These are phyloP conservation scores for Obba rivulosa DNA, from an alignment of 768 basidiomycete genomes.

Conservation along the genomic window DNA sequence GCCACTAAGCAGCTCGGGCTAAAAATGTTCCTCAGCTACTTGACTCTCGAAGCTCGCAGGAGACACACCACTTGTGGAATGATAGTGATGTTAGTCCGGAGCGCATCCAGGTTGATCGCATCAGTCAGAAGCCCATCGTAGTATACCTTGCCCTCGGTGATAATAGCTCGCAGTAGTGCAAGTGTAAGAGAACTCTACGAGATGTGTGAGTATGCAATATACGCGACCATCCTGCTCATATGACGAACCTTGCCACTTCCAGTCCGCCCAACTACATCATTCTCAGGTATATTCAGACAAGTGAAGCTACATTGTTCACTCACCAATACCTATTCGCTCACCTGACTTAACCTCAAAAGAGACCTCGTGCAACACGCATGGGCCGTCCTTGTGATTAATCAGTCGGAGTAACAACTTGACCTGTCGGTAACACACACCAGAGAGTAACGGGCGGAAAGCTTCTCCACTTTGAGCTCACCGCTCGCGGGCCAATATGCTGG, in stretches of 20 bases:
- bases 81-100: conserved; percentile 51
- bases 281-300: not conserved
- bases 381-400: conserved; percentile 35
- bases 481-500: conserved; percentile 63
- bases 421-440: conserved; percentile 13
- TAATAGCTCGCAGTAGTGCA: conserved; percentile 49
- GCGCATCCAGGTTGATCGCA: conserved; percentile 45
- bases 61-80: conserved; percentile 50
- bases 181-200: conserved; percentile 44
- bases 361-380: conserved; percentile 48
- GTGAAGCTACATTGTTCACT: conserved; percentile 7
- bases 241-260: conserved; percentile 46
- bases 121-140: conserved; percentile 45
- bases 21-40: not conserved
- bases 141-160: conserved; percentile 44
- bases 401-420: not conserved
- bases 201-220: not conserved
- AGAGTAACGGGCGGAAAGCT: conserved; percentile 46
- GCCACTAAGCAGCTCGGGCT: conserved; percentile 51
- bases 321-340: conserved; percentile 52
- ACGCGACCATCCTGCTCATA: not conserved
- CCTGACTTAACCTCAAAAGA: conserved; percentile 49
- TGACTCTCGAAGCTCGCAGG: not conserved
- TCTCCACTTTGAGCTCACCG: conserved; percentile 46
- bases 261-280: conserved; percentile 44